Percentiles rank a stretch among this genome's conserved stretches.
These are phyloP conservation scores for Vitellaria paradoxa DNA, from an alignment of 179 eudicot genomes.

Conservation along the genomic window DNA sequence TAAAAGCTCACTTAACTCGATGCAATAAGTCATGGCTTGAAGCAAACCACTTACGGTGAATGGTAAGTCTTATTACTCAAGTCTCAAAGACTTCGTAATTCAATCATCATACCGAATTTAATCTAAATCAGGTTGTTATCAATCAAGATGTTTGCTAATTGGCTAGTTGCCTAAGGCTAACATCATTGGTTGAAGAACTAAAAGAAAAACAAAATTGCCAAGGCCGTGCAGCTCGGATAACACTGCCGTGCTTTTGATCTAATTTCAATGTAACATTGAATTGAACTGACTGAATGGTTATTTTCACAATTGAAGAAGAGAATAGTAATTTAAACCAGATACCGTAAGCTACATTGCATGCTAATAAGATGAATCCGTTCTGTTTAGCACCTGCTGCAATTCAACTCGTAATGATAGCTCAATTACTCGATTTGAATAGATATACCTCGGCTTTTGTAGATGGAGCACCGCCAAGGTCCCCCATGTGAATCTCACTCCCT, in stretches of 20 bases:
- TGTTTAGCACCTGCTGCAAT: not conserved
- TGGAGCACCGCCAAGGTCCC: slow-evolving; percentile 63
- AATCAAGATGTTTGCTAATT: not conserved
- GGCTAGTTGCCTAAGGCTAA: not conserved
- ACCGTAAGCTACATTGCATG: not conserved
- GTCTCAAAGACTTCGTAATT: not conserved
- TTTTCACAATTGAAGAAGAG: not conserved
- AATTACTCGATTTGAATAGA: not conserved
- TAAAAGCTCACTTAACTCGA: not conserved
- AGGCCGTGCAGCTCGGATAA: not conserved
- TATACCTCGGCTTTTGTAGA: slow-evolving; percentile 86
- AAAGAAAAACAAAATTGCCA: not conserved
- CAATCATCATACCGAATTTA: not conserved
- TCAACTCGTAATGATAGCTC: not conserved
- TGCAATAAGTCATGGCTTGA: not conserved
- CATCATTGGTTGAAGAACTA: not conserved
- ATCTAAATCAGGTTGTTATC: not conserved
- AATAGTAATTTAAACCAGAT: not conserved
- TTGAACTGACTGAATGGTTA: not conserved
- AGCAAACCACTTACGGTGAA: not conserved
- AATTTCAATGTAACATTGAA: not conserved
- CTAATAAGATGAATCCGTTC: not conserved
- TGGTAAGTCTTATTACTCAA: not conserved
- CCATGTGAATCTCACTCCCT: slow-evolving; percentile 98
- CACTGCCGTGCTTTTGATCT: not conserved